Base-by-base conservation (phyloP, 2,329 filamentous ascomycete species). In the Aspergillus luchuensis region DNA sequence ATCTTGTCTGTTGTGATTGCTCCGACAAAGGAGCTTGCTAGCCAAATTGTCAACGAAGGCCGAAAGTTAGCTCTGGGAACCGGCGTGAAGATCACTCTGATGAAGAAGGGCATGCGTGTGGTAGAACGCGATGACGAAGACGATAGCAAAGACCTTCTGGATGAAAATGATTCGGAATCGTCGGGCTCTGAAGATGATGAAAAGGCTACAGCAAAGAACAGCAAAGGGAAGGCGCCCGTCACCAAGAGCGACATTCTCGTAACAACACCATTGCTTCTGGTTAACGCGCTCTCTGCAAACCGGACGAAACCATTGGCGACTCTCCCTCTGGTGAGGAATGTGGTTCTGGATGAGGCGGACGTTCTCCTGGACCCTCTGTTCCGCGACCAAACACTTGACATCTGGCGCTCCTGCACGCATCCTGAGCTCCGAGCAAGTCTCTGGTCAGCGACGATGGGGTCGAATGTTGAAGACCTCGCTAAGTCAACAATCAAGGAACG, bases 371-470 rank as follows among this genome's bases (percentile, higher is more conserved):
- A 98, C 69, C 89, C 91, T 15, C 82, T 97, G 5, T 99, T 99
- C 80, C 86, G 91, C 59, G 90, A 95, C 21, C 92, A 97, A 75
- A 97, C 92, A 0, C 81, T 96, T 39, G 84, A 85, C 4, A 88
- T 98, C 63, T 97, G 93, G 92, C 85, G 86, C 45, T 86, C 90
- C 3, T 94, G 94, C 74, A 87, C 82, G 2, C 88, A 89, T 66
- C 81, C 86, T 3, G 78, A 83, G n/a, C 81, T 98, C 8, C 85
- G 88, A 23, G 83, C 92, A 3, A 91, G 90, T 8, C 88, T 96
- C 62, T 99, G 94, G 92, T 98, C 95, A 13, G 95, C 95, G 13
- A 99, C 95, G 0, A 97, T 99, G 89, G 92, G 91, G 3, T 97
- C 94, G 15, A 95, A 89, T 68, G 91, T 98, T 45, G 95, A 99